Base-by-base conservation (phyloP, 305 asterid species). In the Fraxinus nigra region DNA sequence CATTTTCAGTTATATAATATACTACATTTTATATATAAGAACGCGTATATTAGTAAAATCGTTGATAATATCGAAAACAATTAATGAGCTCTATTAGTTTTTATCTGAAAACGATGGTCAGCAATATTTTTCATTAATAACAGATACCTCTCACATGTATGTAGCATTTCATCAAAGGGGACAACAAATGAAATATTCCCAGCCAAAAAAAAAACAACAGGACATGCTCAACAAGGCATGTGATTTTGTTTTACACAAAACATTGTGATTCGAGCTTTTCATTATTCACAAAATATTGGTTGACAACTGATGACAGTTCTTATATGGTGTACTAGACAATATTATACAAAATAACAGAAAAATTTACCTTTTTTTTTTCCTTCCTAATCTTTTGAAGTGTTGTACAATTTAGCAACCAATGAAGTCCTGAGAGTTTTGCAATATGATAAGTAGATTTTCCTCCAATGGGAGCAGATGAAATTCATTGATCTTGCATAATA, bases 91-190 rank as follows among this genome's bases (percentile, higher is more conserved):
- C 67, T 56, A 56, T 20, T 56, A 56, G 67, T 56, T 56, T n/a
- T n/a, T 16, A 56, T 63, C 72, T 24, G 72, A 63, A 65, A 65
- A 65, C 26, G 73, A 65, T 65, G 73, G 73, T 65, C 73, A 65
- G 73, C 35, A 65, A 3, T 26, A 24, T 22, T 22, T 16, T 5
- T 61, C 70, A 61, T 61, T 2, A 22, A 22, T 61, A 18, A 22
- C 61, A 61, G 72, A 22, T 8, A 28, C 32, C 14, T 61, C 35
- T 65, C 73, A 65, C 73, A 11, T 65, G 37, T 11, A 24, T 9
- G 73, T 65, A 26, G 24, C 73, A 26, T 65, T 65, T 65, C 34
- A 65, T 65, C 73, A 65, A 9, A 26, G 14, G 34, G 18, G 37
- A 65, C 73, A 65, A 65, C 13, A 24, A 26, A 26, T 10, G 13